phyloP scores from a whole-genome alignment of 257 asterid genomes.

The Striga asiatica region DNA sequence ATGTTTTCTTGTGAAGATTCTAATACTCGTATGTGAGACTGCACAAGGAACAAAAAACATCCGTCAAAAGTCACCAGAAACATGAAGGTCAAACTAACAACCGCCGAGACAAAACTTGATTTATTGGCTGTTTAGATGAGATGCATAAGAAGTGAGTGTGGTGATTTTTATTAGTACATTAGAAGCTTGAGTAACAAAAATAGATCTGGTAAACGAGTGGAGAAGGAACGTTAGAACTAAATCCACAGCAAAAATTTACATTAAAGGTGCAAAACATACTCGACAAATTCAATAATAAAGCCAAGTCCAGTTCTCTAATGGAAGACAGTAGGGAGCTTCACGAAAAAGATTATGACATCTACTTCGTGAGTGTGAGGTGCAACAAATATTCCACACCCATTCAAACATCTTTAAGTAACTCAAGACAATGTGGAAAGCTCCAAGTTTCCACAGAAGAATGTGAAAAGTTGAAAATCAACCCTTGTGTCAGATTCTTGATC shows the following conservation, averaged over 20 bases:
- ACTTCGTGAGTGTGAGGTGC: neutral
- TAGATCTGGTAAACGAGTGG: too few relatives aligned
- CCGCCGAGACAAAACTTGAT: neutral
- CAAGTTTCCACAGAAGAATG: neutral
- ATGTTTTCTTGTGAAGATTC: conserved; percentile 75
- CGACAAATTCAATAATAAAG: neutral
- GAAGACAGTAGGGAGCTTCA: too few relatives aligned
- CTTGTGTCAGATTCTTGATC: too few relatives aligned
- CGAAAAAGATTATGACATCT: neutral
- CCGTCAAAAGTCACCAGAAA: conserved; percentile 8
- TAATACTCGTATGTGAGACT: conserved; percentile 80
- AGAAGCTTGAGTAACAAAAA: too few relatives aligned
- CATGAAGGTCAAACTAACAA: neutral
- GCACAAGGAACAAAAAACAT: conserved; percentile 20
- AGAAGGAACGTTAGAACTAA: neutral
- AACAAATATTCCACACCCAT: neutral
- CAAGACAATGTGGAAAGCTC: too few relatives aligned
- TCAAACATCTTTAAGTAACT: too few relatives aligned
- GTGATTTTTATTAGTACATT: too few relatives aligned
- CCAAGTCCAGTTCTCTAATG: neutral
- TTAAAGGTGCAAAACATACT: neutral
- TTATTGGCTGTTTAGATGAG: neutral
- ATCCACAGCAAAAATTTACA: neutral
- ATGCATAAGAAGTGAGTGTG: too few relatives aligned
- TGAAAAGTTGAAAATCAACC: too few relatives aligned